A percentile compares a stretch with the other conserved stretches of the same genome.
These are phyloP conservation scores for Globisporangium parvum DNA, from an alignment of 352 stramenopile species.

Conservation along the genomic window DNA sequence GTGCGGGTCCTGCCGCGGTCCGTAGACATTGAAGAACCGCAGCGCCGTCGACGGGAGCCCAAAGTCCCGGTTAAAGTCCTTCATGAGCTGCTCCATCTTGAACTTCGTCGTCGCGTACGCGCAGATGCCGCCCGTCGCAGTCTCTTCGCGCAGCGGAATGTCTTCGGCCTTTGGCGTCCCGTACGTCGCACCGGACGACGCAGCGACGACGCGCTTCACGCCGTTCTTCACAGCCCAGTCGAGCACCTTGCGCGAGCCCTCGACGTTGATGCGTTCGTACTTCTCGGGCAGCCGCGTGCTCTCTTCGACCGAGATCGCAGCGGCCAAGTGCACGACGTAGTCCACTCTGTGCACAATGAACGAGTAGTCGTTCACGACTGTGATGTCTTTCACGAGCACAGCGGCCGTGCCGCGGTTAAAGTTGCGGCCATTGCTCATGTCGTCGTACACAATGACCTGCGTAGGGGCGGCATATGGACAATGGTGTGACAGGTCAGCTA, in stretches of 20 bases:
- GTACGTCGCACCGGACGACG: constrained; percentile 76
- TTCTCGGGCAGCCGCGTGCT: constrained; percentile 82
- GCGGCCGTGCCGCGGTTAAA: constrained; percentile 69
- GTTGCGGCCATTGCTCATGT: constrained; percentile 88
- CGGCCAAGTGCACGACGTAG: constrained; percentile 78
- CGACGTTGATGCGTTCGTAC: constrained; percentile 82
- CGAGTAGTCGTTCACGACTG: constrained; percentile 66
- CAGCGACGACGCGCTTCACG: constrained; percentile 74
- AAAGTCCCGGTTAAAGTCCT: constrained; percentile 58
- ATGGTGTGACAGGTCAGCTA: neutral
- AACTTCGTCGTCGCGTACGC: constrained; percentile 82
- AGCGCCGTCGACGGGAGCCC: constrained; percentile 71
- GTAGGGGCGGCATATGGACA: too few relatives aligned
- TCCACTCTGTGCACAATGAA: constrained; percentile 83
- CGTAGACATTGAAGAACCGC: constrained; percentile 85
- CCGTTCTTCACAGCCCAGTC: constrained; percentile 70
- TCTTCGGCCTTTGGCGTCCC: constrained; percentile 56
- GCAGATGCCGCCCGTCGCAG: constrained; percentile 71
- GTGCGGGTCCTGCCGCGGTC: constrained; percentile 71
- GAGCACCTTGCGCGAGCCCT: constrained; percentile 75
- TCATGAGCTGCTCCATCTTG: constrained; percentile 79
- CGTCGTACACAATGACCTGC: constrained; percentile 80
- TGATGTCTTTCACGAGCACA: constrained; percentile 83
- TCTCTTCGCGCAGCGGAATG: constrained; percentile 65
- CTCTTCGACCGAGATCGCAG: constrained; percentile 82